These are phyloP conservation scores for Sophora flavescens DNA, from an alignment of 306 rosid species.

Conservation along the genomic window DNA sequence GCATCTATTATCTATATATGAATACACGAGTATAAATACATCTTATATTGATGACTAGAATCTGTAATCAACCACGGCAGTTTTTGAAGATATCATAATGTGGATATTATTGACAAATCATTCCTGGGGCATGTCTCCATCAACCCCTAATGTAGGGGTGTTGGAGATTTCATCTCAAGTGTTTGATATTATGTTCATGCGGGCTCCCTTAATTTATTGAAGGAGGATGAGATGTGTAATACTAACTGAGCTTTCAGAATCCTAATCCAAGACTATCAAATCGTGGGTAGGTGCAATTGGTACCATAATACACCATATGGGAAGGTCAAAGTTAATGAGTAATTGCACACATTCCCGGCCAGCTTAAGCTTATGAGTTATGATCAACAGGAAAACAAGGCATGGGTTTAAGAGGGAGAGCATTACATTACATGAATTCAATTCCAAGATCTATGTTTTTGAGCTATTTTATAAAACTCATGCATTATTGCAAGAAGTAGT, in stretches of 20 bases:
- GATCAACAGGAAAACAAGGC: constrained; percentile 36
- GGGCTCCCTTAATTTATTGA: constrained; percentile 29
- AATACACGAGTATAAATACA: too few species aligned
- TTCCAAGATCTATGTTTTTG: constrained; percentile 14
- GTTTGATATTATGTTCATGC: constrained; percentile 14
- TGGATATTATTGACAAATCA: constrained; percentile 9
- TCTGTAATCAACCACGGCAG: background rate
- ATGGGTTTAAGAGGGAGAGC: background rate
- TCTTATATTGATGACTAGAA: background rate
- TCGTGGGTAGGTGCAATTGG: constrained; percentile 11
- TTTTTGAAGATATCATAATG: constrained; percentile 6
- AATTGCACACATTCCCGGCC: constrained; percentile 10
- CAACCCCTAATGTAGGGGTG: constrained; percentile 22
- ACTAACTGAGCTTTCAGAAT: background rate
- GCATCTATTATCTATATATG: background rate
- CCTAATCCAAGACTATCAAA: constrained; percentile 4
- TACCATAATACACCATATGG: background rate
- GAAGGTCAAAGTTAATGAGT: constrained; percentile 3
- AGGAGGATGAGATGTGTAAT: constrained; percentile 16
- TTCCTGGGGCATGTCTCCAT: constrained; percentile 35
- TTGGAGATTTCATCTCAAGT: constrained; percentile 28
- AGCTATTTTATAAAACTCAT: constrained; percentile 38
- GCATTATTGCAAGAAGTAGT: constrained; percentile 46
- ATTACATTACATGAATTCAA: constrained; percentile 20
- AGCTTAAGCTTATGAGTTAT: constrained; percentile 35